Evolutionary conservation across 2,329 filamentous ascomycete genomes (phyloP), one percentile per base, ranked within the genome.

Genomic region (Madurella mycetomatis): DNA sequence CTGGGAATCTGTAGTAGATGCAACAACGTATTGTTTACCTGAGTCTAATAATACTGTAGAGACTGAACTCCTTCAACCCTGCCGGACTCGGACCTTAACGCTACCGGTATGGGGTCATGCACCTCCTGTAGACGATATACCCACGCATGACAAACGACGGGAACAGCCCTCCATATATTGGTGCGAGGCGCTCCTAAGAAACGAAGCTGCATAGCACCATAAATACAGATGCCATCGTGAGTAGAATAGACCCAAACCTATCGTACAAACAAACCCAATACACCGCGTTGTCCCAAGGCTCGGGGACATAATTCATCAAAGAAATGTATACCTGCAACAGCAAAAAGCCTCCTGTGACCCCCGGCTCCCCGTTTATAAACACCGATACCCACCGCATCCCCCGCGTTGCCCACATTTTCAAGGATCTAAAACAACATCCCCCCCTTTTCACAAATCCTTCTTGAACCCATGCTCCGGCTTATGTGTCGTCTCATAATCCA

Each of bases 401-500:
- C 2, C 41, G 16, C 41, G 9, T 31, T 31, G 44, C 44, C n/a
- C 32, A 4, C 34, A 32, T 41, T 25, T 25, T 7, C 3, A 25
- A 25, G 25, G 7, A 25, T 25, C 42, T 16, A 15, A 19, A 11
- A 15, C 9, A 15, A 43, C 31, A 18, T 12, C 11, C 31, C 16
- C 8, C 8, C 17, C 37, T 19, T n/a, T 40, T 60, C 62, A 85
- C 39, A 85, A 58, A 58, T 85, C 79, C 71, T 86, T 86, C 74
- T 84, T 85, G 56, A 73, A 76, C 13, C 74, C 73, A 64, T 85
- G 92, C 75, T 96, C 92, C 0, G 92, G 92, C 70, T 94, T 92
- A 71, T 97, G 94, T 16, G 87, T 91, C 4, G 92, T 96, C 75
- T 97, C 94, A 65, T 95, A 97, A 70, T 99, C 94, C 16, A 96